Evolutionary conservation across 2,329 filamentous ascomycete genomes (phyloP).

Genomic region (Penicillium sp.): DNA sequence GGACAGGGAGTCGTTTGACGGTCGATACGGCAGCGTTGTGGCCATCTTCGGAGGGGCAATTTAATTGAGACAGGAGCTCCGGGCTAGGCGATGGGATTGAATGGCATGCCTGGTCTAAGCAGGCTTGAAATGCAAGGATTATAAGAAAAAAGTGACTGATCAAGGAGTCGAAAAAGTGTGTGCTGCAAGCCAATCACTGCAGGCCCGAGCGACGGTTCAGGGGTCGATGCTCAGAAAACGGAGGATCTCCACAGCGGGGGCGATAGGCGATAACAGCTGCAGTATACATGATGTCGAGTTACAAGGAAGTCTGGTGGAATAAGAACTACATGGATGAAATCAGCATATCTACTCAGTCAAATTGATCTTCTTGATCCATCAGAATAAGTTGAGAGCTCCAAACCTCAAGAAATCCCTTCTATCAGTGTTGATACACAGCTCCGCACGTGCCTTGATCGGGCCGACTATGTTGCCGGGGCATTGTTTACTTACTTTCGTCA

Average conservation of each 20-base stretch:
- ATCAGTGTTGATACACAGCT: neutral
- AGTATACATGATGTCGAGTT: neutral
- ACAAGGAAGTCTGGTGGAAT: neutral
- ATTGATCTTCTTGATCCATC: too few species aligned
- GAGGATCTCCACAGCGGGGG: conserved; percentile 28
- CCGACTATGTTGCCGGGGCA: conserved; percentile 26
- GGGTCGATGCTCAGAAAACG: conserved; percentile 24
- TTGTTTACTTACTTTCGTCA: conserved; percentile 20
- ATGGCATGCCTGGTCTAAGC: conserved; percentile 14
- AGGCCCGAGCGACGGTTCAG: conserved; percentile 20
- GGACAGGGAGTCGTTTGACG: conserved; percentile 50
- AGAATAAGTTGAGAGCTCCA: neutral
- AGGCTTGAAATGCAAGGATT: neutral
- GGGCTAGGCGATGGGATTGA: conserved; percentile 13
- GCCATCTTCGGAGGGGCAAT: conserved; percentile 32
- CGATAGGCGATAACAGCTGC: conserved; percentile 24
- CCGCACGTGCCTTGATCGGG: conserved; percentile 18
- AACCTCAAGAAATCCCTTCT: neutral
- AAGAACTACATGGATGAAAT: neutral
- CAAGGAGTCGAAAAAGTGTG: neutral
- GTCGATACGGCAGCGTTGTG: conserved; percentile 39
- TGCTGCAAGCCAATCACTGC: conserved; percentile 11
- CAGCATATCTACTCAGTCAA: neutral
- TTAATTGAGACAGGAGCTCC: conserved; percentile 16
- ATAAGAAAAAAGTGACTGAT: neutral